Evolutionary conservation across 208 protist species (phyloP), one percentile per base, ranked within the genome.

Genomic region (Wallacemonas rigidus): DNA sequence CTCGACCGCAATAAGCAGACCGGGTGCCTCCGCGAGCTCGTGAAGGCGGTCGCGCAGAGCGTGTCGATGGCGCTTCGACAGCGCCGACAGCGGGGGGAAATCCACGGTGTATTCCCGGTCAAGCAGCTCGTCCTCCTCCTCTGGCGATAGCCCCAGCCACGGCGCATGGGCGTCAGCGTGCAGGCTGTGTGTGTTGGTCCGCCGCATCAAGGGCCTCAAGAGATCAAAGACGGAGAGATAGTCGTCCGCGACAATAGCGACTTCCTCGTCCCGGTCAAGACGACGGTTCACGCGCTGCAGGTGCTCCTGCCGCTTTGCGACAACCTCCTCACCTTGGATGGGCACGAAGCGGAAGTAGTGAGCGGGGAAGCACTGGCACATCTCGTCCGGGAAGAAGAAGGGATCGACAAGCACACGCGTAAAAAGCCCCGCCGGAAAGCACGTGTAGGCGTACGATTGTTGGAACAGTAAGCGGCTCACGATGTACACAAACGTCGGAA

Each of bases 401-500:
- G 80, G 80, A 64, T 85, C 78, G 39, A 83, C 45, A 15, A 89
- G 70, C n/a, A 67, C 74, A 51, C 72, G 65, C 40, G 68, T 41
- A 72, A 91, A 92, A 63, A 87, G 51, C 1, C 80, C 79, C 1
- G 75, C 8, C 7, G 89, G 85, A 63, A 92, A 94, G 53, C 79
- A 75, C 35, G 36, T 15, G 35, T 62, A 47, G 36, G 84, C 63
- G 77, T 89, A 94, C 57, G 80, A 76, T 17, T 83, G 53, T 12
- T 74, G 74, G 67, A 94, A 94, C 26, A 92, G 73, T 17, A 86
- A 82, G 51, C 89, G 79, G 75, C 86, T 90, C 38, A 92, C 69
- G 2, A 94, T 74, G 57, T 94, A 91, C 1, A 94, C 89, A 78
- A 92, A 94, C n/a, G 75, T 75, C 2, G 89, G 89, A 15, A 94